Evolutionary conservation across 2,329 filamentous ascomycete species (phyloP).

Genomic region (Phyllosticta capitalensis): DNA sequence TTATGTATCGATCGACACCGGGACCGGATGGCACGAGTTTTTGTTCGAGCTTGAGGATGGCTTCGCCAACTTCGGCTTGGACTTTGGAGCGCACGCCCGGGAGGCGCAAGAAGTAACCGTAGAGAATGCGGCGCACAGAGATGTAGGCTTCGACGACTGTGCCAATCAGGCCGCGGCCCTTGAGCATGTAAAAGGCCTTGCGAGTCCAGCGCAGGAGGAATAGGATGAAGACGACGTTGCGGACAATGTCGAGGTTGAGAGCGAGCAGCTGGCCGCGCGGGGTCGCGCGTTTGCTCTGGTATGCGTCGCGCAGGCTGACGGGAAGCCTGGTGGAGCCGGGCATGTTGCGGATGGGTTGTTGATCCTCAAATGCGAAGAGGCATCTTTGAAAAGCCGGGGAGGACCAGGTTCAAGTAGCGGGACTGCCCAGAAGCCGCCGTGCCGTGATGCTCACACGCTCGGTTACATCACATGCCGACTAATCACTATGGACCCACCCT

Average conservation of each 20-base stretch:
- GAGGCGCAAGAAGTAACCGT: constrained; percentile 74
- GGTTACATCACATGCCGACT: not conserved
- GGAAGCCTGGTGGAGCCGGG: constrained; percentile 59
- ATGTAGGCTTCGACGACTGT: constrained; percentile 66
- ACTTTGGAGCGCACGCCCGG: constrained; percentile 83
- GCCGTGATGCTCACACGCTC: not conserved
- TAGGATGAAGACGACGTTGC: constrained; percentile 55
- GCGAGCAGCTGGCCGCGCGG: constrained; percentile 48
- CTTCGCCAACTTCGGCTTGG: constrained; percentile 70
- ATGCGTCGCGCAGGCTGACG: constrained; percentile 58
- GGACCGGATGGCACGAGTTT: constrained; percentile 72
- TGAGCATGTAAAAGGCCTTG: constrained; percentile 71
- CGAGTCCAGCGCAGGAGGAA: constrained; percentile 79
- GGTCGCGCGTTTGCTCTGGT: constrained; percentile 51
- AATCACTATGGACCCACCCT: not conserved
- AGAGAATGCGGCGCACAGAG: constrained; percentile 61
- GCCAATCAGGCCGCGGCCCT: constrained; percentile 78
- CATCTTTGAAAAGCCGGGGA: not conserved
- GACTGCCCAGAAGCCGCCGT: not conserved
- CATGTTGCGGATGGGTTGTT: constrained; percentile 17
- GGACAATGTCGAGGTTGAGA: constrained; percentile 61
- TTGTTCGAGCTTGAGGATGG: constrained; percentile 67
- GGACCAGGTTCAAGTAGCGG: not conserved
- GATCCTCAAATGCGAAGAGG: not conserved
- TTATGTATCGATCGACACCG: constrained; percentile 61